These are phyloP conservation scores for Xylariales sp. DNA, from an alignment of 2,329 filamentous ascomycete species.

Conservation along the genomic window DNA sequence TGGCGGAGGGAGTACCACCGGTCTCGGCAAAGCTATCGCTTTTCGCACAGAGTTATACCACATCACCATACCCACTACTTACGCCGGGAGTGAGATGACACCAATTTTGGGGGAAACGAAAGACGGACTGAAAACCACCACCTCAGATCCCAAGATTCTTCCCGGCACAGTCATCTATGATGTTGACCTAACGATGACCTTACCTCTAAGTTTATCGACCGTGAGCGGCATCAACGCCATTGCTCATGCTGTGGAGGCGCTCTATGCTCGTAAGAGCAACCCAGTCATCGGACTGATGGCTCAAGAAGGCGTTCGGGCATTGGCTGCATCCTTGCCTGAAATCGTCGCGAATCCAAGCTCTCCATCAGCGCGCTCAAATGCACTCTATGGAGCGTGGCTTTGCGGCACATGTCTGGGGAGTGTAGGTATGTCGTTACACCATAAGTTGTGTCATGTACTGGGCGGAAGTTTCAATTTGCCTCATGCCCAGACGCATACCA, in stretches of 20 bases:
- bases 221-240: conserved; percentile 63
- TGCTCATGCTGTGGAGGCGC: conserved; percentile 60
- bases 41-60: conserved; percentile 50
- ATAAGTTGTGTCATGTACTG: conserved; percentile 63
- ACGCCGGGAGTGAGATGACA: conserved; percentile 60
- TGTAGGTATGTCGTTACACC: conserved; percentile 60
- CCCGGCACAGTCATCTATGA: conserved; percentile 61
- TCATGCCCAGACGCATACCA: conserved; percentile 62
- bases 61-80: conserved; percentile 56
- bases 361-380: conserved; percentile 42
- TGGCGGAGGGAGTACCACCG: conserved; percentile 58
- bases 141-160: conserved; percentile 53
- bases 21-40: conserved; percentile 55
- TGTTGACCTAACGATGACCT: conserved; percentile 55
- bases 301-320: conserved; percentile 48
- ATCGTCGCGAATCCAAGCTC: conserved; percentile 42
- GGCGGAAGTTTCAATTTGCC: conserved; percentile 60
- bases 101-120: conserved; percentile 59
- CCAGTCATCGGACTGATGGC: conserved; percentile 56
- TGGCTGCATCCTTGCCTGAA: conserved; percentile 48
- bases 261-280: conserved; percentile 59
- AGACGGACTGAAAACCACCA: conserved; percentile 53
- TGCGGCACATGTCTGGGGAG: conserved; percentile 57
- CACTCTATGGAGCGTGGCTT: conserved; percentile 61
- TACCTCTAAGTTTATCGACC: conserved; percentile 47